These are phyloP conservation scores for Aspergillus caelatus DNA, from an alignment of 2,329 filamentous ascomycete genomes.

Conservation along the genomic window DNA sequence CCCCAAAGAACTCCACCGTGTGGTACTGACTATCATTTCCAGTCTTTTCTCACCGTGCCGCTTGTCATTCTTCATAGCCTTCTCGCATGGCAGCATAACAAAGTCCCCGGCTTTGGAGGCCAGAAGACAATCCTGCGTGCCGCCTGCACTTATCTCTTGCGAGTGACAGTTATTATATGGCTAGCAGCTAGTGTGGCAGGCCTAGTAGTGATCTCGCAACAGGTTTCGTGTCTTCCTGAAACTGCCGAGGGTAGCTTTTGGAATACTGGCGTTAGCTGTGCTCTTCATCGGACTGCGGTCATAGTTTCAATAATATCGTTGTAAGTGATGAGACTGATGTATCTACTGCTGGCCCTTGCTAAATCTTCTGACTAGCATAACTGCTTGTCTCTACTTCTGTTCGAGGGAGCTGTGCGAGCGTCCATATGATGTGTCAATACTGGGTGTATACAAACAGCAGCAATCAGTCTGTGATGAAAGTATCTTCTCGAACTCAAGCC, in stretches of 20 bases:
- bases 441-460: constrained; percentile 37
- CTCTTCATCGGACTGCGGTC: constrained; percentile 37
- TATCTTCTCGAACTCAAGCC: constrained; percentile 36
- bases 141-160: constrained; percentile 38
- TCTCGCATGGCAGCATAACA: constrained; percentile 43
- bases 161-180: constrained; percentile 41
- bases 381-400: constrained; percentile 41
- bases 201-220: constrained; percentile 39
- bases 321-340: constrained; percentile 27
- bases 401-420: constrained; percentile 40
- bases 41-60: constrained; percentile 42
- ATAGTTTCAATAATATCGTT: constrained; percentile 38
- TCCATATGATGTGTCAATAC: constrained; percentile 41
- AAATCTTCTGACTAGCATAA: constrained; percentile 27
- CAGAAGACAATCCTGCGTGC: constrained; percentile 37
- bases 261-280: constrained; percentile 41
- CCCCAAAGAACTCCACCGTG: not conserved
- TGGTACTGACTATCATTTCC: not conserved
- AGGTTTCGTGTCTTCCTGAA: constrained; percentile 36
- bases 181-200: constrained; percentile 41
- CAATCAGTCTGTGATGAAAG: constrained; percentile 29
- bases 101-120: constrained; percentile 31
- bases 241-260: constrained; percentile 32
- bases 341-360: not conserved
- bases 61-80: constrained; percentile 41